Evolutionary conservation across 1,139 yeast genomes (phyloP).

Genomic region (Insectozyma bohioensis): DNA sequence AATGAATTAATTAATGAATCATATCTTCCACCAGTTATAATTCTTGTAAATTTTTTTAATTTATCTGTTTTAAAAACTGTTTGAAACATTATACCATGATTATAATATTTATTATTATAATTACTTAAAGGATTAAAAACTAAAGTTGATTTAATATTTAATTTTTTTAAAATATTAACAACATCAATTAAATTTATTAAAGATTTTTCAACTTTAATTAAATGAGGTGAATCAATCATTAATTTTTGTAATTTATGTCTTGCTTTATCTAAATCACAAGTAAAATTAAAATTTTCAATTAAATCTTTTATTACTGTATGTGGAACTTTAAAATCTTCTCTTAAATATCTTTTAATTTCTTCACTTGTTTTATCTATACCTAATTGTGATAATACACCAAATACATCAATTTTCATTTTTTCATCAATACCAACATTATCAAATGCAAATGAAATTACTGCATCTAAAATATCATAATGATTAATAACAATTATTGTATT

Average conservation of each 20-base stretch:
- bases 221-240: constrained; percentile 73
- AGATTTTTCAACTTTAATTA: constrained; percentile 61
- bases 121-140: constrained; percentile 73
- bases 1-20: constrained; percentile 68
- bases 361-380: constrained; percentile 69
- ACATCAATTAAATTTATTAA: constrained; percentile 61
- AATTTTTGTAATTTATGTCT: constrained; percentile 60
- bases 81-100: constrained; percentile 85
- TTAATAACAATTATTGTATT: constrained; percentile 64
- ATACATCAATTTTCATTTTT: constrained; percentile 66
- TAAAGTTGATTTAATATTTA: constrained; percentile 46
- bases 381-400: constrained; percentile 69
- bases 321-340: constrained; percentile 72
- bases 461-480: constrained; percentile 75
- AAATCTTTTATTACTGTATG: constrained; percentile 78
- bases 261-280: constrained; percentile 64
- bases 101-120: constrained; percentile 76
- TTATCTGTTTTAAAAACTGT: constrained; percentile 62
- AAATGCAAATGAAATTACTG: constrained; percentile 62
- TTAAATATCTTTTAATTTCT: constrained; percentile 63
- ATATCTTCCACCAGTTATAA: constrained; percentile 93
- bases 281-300: constrained; percentile 75
- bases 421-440: constrained; percentile 67
- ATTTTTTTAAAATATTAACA: constrained; percentile 48
- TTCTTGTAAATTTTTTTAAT: constrained; percentile 39